A percentile compares a stretch with the other conserved stretches of the same genome.
phyloP scores from a whole-genome alignment of 1,139 yeast species.

The Blastobotrys malaysiensis region DNA sequence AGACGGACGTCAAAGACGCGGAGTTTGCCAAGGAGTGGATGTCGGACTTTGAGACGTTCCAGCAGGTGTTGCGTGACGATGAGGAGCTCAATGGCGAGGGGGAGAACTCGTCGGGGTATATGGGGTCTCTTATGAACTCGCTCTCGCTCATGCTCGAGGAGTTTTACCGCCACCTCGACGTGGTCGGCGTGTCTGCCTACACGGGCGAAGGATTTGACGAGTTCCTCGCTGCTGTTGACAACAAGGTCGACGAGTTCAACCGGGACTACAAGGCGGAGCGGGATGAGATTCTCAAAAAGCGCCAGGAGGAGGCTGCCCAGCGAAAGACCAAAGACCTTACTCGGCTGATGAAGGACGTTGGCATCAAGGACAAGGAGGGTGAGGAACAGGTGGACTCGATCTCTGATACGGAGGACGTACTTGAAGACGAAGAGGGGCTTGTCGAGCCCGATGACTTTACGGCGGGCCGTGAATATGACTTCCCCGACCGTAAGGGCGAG shows the following conservation, averaged over 20 bases:
- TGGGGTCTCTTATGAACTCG: slow-evolving; percentile 89
- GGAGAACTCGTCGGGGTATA: slow-evolving; percentile 80
- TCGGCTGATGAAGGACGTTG: slow-evolving; percentile 77
- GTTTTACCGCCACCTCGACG: slow-evolving; percentile 87
- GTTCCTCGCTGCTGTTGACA: slow-evolving; percentile 73
- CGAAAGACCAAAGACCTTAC: slow-evolving; percentile 68
- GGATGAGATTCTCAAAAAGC: slow-evolving; percentile 70
- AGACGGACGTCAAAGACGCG: slow-evolving; percentile 82
- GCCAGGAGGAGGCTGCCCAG: slow-evolving; percentile 67
- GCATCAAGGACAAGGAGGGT: slow-evolving; percentile 41
- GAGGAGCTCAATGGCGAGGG: slow-evolving; percentile 57
- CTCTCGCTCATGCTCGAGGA: slow-evolving; percentile 96
- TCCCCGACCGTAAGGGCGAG: slow-evolving; percentile 61
- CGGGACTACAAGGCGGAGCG: slow-evolving; percentile 80
- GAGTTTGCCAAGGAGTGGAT: slow-evolving; percentile 95
- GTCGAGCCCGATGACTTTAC: slow-evolving; percentile 27
- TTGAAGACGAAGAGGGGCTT: slow-evolving; percentile 46
- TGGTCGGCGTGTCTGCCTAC: slow-evolving; percentile 83
- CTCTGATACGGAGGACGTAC: slow-evolving; percentile 53
- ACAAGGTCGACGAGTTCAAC: slow-evolving; percentile 83
- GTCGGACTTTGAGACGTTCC: slow-evolving; percentile 93
- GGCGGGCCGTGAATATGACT: slow-evolving; percentile 65
- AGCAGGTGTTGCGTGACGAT: slow-evolving; percentile 59
- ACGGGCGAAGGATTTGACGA: slow-evolving; percentile 96
- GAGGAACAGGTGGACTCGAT: slow-evolving; percentile 51